Evolutionary conservation across 352 stramenopile genomes (phyloP), one percentile per base, ranked within the genome.

Genomic region (Pythium aristosporum): DNA sequence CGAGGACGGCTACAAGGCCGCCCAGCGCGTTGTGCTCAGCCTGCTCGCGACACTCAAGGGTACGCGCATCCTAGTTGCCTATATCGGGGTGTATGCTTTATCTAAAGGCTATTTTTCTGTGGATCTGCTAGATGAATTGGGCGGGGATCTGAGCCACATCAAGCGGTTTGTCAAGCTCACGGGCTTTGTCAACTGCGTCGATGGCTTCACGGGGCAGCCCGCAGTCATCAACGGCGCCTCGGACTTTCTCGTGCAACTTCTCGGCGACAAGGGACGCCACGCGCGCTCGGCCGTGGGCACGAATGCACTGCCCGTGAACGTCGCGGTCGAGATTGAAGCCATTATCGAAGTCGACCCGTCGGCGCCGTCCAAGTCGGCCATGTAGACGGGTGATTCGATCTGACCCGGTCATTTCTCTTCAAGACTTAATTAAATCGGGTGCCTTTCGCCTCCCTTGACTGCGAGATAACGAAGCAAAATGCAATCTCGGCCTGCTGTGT

Each of bases 271-370:
- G 47, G 86, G 86, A 18, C 67, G 75, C 5, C 87, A 92, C 65
- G 85, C 93, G 25, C 78, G 96, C 52, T 97, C 87, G 66, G 96
- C 96, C 5, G 87, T 98, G 47, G 96, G 96, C 52, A 98, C 89
- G 3, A 98, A 96, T 65, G 89, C 91, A 16, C 70, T 99, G 20
- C 96, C 96, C 2, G 60, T 99, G 13, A 94, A 96, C 68, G 87
- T 98, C 30, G 83, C 89, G 36, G 94, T 98, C 1, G 96, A 99
- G 77, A 91, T 99, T 28, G 96, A 99, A 80, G 88, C 89, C 46
- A 96, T 99, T 61, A 79, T 98, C 13, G 89, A 98, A 70, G 71
- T 98, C 30, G 80, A 96, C 1, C 56, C 71, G 5, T 55, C 23
- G 3, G 58, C 62, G 3, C 62, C 41, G 10, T 36, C 46, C 32